Percentiles rank a stretch among this genome's conserved stretches.
Conservation (phyloP, 495 filamentous ascomycete genomes). For the Aspergillus heteromorphus region DNA sequence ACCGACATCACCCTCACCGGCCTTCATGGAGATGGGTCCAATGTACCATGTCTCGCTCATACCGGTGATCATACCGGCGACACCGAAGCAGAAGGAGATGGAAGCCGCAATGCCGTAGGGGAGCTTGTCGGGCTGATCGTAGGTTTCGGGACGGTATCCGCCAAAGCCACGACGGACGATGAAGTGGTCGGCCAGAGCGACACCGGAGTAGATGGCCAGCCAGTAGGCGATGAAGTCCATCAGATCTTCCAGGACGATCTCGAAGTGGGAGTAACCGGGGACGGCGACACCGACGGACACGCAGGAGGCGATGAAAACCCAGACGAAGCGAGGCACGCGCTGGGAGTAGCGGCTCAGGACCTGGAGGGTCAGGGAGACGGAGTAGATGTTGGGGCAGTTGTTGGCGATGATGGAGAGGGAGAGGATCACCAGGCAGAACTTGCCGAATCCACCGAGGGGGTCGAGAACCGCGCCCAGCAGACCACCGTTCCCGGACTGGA, state of each 20-base stretch:
- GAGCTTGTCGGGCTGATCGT: conserved; percentile 53
- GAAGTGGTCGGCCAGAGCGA: conserved; percentile 70
- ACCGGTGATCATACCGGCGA: conserved; percentile 68
- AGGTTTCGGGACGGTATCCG: conserved; percentile 58
- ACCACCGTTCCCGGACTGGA: conserved; percentile 59
- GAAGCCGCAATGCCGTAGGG: conserved; percentile 69
- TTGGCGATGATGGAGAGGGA: conserved; percentile 76
- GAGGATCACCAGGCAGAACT: conserved; percentile 78
- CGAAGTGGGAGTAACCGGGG: conserved; percentile 71
- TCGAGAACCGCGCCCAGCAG: conserved; percentile 64
- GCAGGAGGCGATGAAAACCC: conserved; percentile 62
- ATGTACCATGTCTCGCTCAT: conserved; percentile 75
- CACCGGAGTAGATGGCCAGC: conserved; percentile 75
- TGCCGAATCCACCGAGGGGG: conserved; percentile 66
- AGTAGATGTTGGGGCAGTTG: conserved; percentile 90
- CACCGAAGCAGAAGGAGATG: conserved; percentile 60
- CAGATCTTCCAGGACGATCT: conserved; percentile 67
- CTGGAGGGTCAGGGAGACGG: conserved; percentile 69
- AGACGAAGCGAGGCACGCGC: conserved; percentile 71
- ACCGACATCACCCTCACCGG: conserved; percentile 71
- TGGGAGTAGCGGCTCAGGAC: conserved; percentile 60
- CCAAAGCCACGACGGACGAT: conserved; percentile 62
- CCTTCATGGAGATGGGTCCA: conserved; percentile 63
- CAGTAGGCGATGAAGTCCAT: conserved; percentile 79
- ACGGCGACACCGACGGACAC: conserved; percentile 73